Base-by-base conservation (phyloP, 2,329 filamentous ascomycete species). In the Fusarium dimerum region DNA sequence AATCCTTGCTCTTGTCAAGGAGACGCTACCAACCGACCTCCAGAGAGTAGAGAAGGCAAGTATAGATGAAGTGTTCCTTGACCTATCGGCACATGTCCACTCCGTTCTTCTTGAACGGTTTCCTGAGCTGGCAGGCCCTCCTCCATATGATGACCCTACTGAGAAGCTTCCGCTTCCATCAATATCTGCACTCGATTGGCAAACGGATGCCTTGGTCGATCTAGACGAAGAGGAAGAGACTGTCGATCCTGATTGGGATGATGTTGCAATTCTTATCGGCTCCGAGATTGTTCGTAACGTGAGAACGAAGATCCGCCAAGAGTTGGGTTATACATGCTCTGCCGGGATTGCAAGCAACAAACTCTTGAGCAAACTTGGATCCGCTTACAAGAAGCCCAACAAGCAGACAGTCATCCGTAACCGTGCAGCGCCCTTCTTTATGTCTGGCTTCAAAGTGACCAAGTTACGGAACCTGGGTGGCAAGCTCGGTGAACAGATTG, bases 391-490 rank as follows among this genome's bases (percentile, higher is more conserved):
- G 74, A 99, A 99, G 71, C 94, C 94, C 34, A 94, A 97, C 67
- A 84, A 88, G 61, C 94, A 99, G 73, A 97, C 93, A 0, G 84
- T 97, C n/a, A 86, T 99, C 45, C 87, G 94, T 20, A 93, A 90
- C 67, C 85, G 92, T 43, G 93, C 93, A 1, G 79, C 91, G 2
- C 79, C 86, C 56, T 79, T 87, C 41, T 99, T 99, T 66, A 76
- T 99, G 40, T 83, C 82, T 9, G 84, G 83, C 15, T 92, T 96
- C 78, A 96, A 96, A 67, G 93, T 97, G 66, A 96, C 92, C 15
- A 96, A 96, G 71, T 94, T 99, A 48, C 83, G 93, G 15, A 96
- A 93, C 70, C 75, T 99, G n/a, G 94, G 94, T 29, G 94, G 94
- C 18, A 97, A 97, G 73, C 78, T 97, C 30, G 94, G 94, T 6